Conservation (phyloP, 306 rosid genomes). For the Malus sylvestris region DNA sequence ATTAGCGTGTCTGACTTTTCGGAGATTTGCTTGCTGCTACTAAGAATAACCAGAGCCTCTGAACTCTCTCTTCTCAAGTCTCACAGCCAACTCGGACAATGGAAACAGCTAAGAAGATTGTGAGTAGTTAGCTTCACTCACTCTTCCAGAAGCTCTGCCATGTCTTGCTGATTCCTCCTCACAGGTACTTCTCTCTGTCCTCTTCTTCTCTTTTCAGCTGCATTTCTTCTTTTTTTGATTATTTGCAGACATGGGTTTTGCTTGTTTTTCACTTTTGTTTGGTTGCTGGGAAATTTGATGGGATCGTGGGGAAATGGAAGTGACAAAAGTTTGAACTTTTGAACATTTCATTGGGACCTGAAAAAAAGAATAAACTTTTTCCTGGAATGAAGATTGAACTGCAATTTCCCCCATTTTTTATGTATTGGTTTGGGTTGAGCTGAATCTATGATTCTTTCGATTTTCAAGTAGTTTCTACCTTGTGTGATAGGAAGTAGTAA, state of each 20-base stretch:
- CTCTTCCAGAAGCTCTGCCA: not conserved
- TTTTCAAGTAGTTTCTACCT: not conserved
- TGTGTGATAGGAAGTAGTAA: not conserved
- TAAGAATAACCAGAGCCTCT: not conserved
- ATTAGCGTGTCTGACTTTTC: not conserved
- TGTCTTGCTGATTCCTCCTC: not conserved
- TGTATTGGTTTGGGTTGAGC: not conserved
- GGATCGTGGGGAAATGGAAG: not conserved
- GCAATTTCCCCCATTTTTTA: not conserved
- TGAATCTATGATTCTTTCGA: not conserved
- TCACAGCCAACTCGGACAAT: not conserved
- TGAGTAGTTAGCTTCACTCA: not conserved
- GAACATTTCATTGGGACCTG: not conserved
- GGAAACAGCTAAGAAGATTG: not conserved
- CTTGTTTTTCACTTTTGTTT: not conserved
- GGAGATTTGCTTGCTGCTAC: not conserved
- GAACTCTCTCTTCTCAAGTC: no score
- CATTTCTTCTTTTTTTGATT: not conserved
- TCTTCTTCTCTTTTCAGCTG: not conserved
- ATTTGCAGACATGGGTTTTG: not conserved
- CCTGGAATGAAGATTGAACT: not conserved
- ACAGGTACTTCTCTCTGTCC: not conserved
- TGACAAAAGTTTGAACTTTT: not conserved
- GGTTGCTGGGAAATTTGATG: not conserved
- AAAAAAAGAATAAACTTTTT: not conserved